Conservation (phyloP, 2,329 filamentous ascomycete species). For the Paecilomyces formosus region DNA sequence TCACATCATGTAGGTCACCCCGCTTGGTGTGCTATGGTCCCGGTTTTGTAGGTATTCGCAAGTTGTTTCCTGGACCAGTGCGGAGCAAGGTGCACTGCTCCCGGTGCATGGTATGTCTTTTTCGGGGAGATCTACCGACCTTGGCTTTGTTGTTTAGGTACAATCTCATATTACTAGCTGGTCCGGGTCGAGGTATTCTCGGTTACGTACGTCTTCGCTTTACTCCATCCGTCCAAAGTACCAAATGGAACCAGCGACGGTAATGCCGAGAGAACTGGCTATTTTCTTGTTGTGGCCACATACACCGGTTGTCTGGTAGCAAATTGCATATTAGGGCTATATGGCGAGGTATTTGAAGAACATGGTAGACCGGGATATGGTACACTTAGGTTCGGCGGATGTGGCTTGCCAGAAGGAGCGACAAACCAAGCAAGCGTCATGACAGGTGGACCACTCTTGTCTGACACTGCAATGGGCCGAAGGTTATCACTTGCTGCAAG, state of each 20-base stretch:
- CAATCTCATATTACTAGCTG: not conserved
- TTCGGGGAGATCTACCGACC: not conserved
- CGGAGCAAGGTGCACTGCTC: not conserved
- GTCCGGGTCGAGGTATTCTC: not conserved
- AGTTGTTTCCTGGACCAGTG: not conserved
- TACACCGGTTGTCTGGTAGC: not conserved
- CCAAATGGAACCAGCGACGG: not conserved
- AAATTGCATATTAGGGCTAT: not conserved
- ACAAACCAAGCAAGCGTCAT: not conserved
- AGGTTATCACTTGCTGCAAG: not conserved
- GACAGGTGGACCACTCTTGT: not conserved
- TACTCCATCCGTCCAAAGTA: not conserved
- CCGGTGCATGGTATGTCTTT: not conserved
- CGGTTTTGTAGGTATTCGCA: not conserved
- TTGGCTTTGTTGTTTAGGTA: not conserved
- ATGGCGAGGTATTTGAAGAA: not conserved
- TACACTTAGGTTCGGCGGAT: not conserved
- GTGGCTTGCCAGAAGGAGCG: not conserved
- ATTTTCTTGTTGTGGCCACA: not conserved
- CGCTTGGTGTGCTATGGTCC: not conserved
- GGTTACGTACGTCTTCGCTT: not conserved
- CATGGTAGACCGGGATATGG: not conserved
- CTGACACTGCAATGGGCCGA: not conserved
- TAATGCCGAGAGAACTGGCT: not conserved
- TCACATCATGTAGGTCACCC: not conserved